Evolutionary conservation across 2,329 filamentous ascomycete genomes (phyloP), one percentile per base, ranked within the genome.

Genomic region (Trichoderma sp.): DNA sequence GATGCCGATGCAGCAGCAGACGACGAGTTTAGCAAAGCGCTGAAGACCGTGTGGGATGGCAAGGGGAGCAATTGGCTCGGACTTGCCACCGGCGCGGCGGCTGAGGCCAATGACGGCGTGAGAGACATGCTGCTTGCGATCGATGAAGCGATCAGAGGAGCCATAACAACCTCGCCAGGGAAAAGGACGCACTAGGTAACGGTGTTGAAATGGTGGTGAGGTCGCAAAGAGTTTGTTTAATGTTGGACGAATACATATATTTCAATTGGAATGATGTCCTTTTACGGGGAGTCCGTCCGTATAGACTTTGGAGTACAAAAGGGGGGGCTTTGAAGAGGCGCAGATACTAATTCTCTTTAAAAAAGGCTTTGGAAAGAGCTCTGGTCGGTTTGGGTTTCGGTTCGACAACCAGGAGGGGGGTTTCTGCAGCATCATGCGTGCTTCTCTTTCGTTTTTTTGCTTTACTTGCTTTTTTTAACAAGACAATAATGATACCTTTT

Each of bases 121-220:
- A 80, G 84, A 35, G 82, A 83, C 67, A 77, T 88, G 72, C 77
- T 89, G 31, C 76, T 77, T 57, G 80, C 81, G 21, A 78, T 86
- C 10, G 84, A 88, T 74, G 82, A 83, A 21, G 81, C 80, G 16
- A 73, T 88, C 33, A 78, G 82, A 53, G 74, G 78, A n/a, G 70
- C 75, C 53, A 69, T 75, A 52, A 29, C 52, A 19, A 67, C 60
- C 27, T 67, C 66, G 5, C 31, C 29, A 24, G 53, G n/a, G 53
- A 57, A 31, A 19, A 21, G 29, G 68, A 58, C 29, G 59, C 11
- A 35, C 33, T 35, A 35, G 4, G 13, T 35, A 59, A 56, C 60
- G 2, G 27, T 47, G 43, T 27, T 68, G 24, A 27, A 68, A 11
- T 68, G n/a, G 55, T 5, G 16, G 19, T 8, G 27, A 13, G 8